Percentiles rank a stretch among this genome's conserved stretches.
Conservation (phyloP, 176 grass and related monocot species). For the Rhynchospora breviuscula region DNA sequence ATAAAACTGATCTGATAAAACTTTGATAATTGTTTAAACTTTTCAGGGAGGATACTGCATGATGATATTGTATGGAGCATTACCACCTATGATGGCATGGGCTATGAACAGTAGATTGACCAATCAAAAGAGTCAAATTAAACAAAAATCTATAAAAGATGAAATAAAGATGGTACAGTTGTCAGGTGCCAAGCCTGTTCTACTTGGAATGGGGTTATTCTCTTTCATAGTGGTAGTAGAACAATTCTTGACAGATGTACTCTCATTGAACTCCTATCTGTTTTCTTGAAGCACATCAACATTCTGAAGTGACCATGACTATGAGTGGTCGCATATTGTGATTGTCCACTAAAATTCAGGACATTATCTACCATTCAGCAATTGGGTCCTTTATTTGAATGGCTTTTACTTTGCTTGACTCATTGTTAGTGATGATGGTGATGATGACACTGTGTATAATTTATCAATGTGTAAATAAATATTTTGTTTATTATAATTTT, state of each 20-base stretch:
- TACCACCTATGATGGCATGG: constrained; percentile 89
- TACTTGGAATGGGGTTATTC: constrained; percentile 57
- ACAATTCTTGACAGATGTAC: constrained; percentile 46
- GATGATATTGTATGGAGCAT: constrained; percentile 71
- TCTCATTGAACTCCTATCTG: constrained; percentile 29
- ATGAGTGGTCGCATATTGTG: background rate
- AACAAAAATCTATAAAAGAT: constrained; percentile 14
- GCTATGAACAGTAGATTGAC: constrained; percentile 29
- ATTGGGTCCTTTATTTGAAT: background rate
- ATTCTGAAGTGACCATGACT: background rate
- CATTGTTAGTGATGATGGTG: background rate
- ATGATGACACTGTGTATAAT: background rate
- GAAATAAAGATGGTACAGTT: background rate
- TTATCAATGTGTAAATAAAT: background rate
- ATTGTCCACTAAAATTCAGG: background rate
- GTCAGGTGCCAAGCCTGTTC: constrained; percentile 43
- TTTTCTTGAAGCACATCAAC: constrained; percentile 21
- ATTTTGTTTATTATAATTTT: background rate
- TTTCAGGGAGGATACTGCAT: constrained; percentile 77
- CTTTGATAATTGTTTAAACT: background rate
- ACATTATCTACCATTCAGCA: background rate
- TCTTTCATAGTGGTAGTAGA: constrained; percentile 42
- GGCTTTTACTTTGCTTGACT: background rate
- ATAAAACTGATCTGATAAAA: background rate
- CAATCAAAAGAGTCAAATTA: background rate